Evolutionary conservation across 2,329 filamentous ascomycete genomes (phyloP), one percentile per base, ranked within the genome.

Genomic region (Colletotrichum cuscutae): DNA sequence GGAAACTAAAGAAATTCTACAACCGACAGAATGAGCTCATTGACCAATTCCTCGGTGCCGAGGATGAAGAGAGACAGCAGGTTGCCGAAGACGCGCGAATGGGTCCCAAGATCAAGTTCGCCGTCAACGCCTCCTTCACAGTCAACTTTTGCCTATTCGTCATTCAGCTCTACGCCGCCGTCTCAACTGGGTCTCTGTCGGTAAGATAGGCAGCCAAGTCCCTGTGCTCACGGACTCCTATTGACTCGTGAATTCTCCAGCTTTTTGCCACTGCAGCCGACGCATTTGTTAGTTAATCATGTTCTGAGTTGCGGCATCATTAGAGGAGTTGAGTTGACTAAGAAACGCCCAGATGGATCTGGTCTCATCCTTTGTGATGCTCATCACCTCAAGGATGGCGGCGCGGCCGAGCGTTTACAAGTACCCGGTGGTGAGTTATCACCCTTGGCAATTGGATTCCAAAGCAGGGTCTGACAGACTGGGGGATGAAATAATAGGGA

Each of bases 261-360:
- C 84, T 92, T 24, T 91, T 92, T 74, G 90, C 90, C 19, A 92
- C 90, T n/a, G 88, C 90, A 30, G 89, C 90, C 57, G 90, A 92
- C 81, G 90, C 90, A 5, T 90, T 91, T 79, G 85, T 87, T 76
- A 78, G 84, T 84, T 72, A 70, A 49, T 54, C 24, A 61, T 61
- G 52, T 22, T 53, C 54, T 6, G 15, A 8, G 4, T 5, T 58
- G 35, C 22, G 5, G 26, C 2, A 24, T 56, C 22, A 12, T 8
- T 30, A 46, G 57, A 42, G 19, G 64, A 26, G 53, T 75, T 79
- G 53, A 79, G 54, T 75, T 79, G 53, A 79, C 77, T 46, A 61
- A 56, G 59, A 60, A 66, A 57, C 62, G 26, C 12, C 56, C 65
- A 86, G 80, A 89, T 92, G 87, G 90, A 92, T 77, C 86, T 92